Evolutionary conservation across 257 asterid species (phyloP).

Genomic region (Ballota nigra): DNA sequence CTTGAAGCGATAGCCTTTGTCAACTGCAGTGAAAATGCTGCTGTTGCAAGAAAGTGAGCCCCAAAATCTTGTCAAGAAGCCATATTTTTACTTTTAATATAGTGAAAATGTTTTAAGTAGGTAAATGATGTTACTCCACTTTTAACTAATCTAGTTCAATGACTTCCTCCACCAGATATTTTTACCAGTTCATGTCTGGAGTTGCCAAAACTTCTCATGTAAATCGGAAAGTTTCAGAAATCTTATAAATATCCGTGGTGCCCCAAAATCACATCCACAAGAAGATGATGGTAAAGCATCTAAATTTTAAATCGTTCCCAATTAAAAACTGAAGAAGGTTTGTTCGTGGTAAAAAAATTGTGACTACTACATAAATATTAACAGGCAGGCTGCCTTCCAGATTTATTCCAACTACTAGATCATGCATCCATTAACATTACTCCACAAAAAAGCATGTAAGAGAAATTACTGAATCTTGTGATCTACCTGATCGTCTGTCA

Average conservation of each 20-base stretch:
- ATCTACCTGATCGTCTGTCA: conserved; percentile 61
- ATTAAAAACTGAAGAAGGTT: not conserved
- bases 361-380: not conserved
- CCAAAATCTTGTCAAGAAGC: not conserved
- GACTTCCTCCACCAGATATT: not conserved
- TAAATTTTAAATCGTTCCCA: not conserved
- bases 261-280: not conserved
- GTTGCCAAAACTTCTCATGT: not conserved
- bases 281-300: not conserved
- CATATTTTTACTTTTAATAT: not conserved
- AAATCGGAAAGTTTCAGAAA: not conserved
- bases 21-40: conserved; percentile 9
- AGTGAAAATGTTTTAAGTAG: not conserved
- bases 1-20: not conserved
- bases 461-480: conserved; percentile 6
- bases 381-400: not conserved
- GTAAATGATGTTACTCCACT: not conserved
- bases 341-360: not conserved
- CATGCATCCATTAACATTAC: not conserved
- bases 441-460: not conserved
- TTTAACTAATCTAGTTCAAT: not conserved
- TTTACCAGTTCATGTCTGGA: not conserved
- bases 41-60: conserved; percentile 7
- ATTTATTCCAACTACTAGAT: not conserved
- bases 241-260: not conserved